Base-by-base conservation (phyloP, 1,284 basidiomycete species). In the Moesziomyces parantarcticus region DNA sequence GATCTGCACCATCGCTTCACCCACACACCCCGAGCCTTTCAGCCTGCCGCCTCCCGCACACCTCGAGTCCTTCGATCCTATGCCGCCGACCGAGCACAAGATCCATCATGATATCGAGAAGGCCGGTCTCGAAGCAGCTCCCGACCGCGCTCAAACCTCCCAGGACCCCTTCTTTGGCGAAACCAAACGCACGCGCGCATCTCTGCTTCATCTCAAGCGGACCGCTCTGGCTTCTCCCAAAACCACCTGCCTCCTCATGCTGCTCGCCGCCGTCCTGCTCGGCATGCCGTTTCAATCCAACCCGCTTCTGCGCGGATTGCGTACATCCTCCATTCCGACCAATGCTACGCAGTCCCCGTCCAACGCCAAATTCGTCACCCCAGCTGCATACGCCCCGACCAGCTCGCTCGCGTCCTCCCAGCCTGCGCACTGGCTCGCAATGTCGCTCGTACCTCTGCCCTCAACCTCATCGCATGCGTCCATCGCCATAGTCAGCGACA, bases 231-330 rank as follows among this genome's bases (percentile, higher is more conserved):
- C 29, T 23, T 25, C 49, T 29, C 58, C 47, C 47, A 68, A 62
- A n/a, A 25, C 55, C 4, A 51, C 44, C 16, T 68, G 65, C 55
- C 25, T 68, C n/a, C 51, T 68, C 29, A 51, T 55, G 29, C 10
- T 68, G 10, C 48, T 68, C 9, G 58, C 55, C 11, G 49, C 65
- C 25, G 21, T 62, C 11, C 48, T 68, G 6, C 46, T 68, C 11
- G 58, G 65, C 43, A 44, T 58, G 55, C 61, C 54, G 8, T 53
- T 58, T 58, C 61, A 58, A 13, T 47, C 65, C 3, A 44, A 6
- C 47, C 43, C 65, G 2, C 40, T 49, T 14, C 47, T 58, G 18
- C 44, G 49, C 23, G 21, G 46, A 4, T 23, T 18, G 7, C 5
- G 23, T 1, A 22, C 49, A 1, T 25, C 50, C 21, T n/a, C n/a